A percentile compares a stretch with the other conserved stretches of the same genome.
Evolutionary conservation across 352 stramenopile species (phyloP).

Genomic region (Phytophthora sp.): DNA sequence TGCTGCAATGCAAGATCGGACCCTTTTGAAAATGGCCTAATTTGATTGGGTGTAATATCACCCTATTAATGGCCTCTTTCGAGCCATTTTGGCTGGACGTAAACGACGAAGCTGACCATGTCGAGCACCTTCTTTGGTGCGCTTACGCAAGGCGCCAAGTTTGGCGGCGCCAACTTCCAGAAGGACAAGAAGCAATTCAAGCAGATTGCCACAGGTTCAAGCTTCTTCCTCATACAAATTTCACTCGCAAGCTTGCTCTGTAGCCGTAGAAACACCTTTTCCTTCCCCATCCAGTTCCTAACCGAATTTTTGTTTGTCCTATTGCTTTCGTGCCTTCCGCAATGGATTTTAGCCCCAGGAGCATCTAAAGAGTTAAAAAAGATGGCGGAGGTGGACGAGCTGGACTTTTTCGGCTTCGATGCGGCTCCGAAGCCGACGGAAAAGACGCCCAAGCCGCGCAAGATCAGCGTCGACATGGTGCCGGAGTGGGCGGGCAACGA

Average conservation of each 20-base stretch:
- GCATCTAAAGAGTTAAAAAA: conserved; percentile 28
- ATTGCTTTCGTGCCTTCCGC: conserved; percentile 7
- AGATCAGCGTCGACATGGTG: conserved; percentile 77
- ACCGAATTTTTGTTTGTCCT: conserved; percentile 4
- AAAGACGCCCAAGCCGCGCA: conserved; percentile 48
- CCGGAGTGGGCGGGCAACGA: conserved; percentile 70
- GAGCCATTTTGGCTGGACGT: conserved; percentile 34
- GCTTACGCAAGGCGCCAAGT: conserved; percentile 74
- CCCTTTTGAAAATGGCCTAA: background rate
- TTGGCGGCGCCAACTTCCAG: conserved; percentile 62
- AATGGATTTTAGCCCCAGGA: conserved; percentile 17
- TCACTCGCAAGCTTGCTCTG: conserved; percentile 4
- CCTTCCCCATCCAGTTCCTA: conserved; percentile 1
- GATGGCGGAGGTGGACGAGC: conserved; percentile 45
- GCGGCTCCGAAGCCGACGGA: conserved; percentile 40
- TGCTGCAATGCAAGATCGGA: conserved; percentile 25
- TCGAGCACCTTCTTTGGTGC: conserved; percentile 75
- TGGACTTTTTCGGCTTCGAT: conserved; percentile 88
- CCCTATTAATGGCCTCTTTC: conserved; percentile 2
- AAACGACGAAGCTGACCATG: conserved; percentile 44
- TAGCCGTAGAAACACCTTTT: conserved; percentile 1
- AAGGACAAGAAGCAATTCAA: conserved; percentile 72
- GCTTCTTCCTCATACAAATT: conserved; percentile 11
- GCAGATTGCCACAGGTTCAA: conserved; percentile 15
- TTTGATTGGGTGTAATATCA: conserved; percentile 10